Percentiles rank a stretch among this genome's conserved stretches.
Evolutionary conservation across 208 protist genomes (phyloP).

Genomic region (Crithidia acanthocephali): DNA sequence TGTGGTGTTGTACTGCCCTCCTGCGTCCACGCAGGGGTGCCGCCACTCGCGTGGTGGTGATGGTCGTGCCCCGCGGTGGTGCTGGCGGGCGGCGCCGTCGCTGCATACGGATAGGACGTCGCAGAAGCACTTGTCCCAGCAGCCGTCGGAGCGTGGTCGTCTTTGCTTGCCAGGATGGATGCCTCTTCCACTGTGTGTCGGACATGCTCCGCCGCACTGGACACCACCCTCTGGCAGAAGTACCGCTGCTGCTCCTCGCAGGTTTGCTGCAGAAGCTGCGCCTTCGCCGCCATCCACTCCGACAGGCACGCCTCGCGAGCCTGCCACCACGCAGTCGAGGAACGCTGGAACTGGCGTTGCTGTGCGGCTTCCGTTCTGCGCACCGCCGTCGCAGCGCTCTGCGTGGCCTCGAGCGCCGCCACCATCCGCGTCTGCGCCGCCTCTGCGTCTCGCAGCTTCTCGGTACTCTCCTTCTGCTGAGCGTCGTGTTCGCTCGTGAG

Average conservation of each 20-base stretch:
- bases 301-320: slow-evolving; percentile 6
- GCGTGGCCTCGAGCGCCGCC: slow-evolving; percentile 11
- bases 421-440: slow-evolving; percentile 15
- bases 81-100: too few relatives aligned
- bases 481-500: slow-evolving; percentile 1
- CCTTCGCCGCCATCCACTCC: slow-evolving; percentile 20
- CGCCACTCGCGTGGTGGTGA: too few relatives aligned
- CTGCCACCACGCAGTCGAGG: slow-evolving; percentile 14
- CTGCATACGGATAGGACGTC: too few relatives aligned
- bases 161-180: not conserved
- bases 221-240: not conserved
- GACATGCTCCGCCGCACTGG: not conserved
- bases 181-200: not conserved
- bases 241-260: slow-evolving; percentile 13
- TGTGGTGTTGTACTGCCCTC: not conserved
- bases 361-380: not conserved
- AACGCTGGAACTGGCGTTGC: not conserved
- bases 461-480: not conserved
- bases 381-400: not conserved
- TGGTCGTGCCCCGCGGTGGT: too few relatives aligned
- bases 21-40: not conserved
- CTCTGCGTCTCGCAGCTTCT: slow-evolving; percentile 11
- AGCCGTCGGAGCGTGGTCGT: too few relatives aligned
- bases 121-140: too few relatives aligned
- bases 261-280: not conserved